Conservation (phyloP, 2,329 filamentous ascomycete species). For the Cytospora mali region DNA sequence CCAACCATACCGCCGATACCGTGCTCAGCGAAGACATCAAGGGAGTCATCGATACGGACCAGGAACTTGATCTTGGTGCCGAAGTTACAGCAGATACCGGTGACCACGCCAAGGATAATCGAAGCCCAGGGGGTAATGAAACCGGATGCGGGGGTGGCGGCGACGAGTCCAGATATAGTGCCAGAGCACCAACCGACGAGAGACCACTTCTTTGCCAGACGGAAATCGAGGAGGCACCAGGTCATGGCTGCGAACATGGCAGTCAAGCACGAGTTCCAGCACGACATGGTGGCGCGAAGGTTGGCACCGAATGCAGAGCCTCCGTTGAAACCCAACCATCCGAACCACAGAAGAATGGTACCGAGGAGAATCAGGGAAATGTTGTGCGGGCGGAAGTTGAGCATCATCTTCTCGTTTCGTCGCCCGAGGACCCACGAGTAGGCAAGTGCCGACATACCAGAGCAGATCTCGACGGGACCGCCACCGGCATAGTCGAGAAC, state of each 20-base stretch:
- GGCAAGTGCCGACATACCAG: conserved; percentile 87
- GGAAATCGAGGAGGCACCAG: conserved; percentile 95
- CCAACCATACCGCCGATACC: conserved; percentile 70
- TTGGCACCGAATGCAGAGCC: conserved; percentile 94
- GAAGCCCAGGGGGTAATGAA: conserved; percentile 70
- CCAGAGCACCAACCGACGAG: conserved; percentile 76
- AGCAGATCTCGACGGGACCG: conserved; percentile 95
- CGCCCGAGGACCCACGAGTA: conserved; percentile 96
- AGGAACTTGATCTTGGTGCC: conserved; percentile 67
- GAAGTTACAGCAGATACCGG: conserved; percentile 70
- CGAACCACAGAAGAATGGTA: conserved; percentile 95
- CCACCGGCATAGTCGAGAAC: conserved; percentile 96
- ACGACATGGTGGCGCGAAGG: conserved; percentile 90
- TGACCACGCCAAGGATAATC: conserved; percentile 65
- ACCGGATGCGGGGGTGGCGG: conserved; percentile 69
- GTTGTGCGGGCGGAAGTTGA: conserved; percentile 99
- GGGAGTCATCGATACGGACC: conserved; percentile 68
- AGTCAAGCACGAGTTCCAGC: conserved; percentile 96
- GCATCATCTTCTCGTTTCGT: conserved; percentile 98
- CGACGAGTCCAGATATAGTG: conserved; percentile 70
- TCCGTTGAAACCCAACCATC: conserved; percentile 98
- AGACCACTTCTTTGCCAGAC: conserved; percentile 91
- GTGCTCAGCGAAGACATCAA: conserved; percentile 74
- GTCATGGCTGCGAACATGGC: conserved; percentile 90
- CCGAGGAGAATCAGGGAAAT: conserved; percentile 96